Evolutionary conservation across 2,329 filamentous ascomycete genomes (phyloP).

Genomic region (Bretziella fagacearum): DNA sequence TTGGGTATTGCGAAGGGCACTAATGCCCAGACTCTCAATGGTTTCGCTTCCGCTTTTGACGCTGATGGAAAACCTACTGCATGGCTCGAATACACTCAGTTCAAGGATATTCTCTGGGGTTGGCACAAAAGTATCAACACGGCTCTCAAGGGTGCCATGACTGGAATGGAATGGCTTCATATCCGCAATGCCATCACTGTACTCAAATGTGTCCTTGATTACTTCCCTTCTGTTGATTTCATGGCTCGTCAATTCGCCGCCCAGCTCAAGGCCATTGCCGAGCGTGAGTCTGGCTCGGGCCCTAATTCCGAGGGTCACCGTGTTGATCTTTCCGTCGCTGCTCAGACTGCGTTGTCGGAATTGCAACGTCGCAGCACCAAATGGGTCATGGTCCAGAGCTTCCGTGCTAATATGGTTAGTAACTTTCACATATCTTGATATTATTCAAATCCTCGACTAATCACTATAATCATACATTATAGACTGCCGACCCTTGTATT

Average conservation of each 20-base stretch:
- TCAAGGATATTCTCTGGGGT: slow-evolving; percentile 67
- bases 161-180: slow-evolving; percentile 85
- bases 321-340: slow-evolving; percentile 59
- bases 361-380: slow-evolving; percentile 48
- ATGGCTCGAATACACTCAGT: slow-evolving; percentile 71
- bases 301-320: slow-evolving; percentile 33
- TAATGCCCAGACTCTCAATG: slow-evolving; percentile 43
- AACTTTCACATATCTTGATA: not conserved
- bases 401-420: slow-evolving; percentile 45
- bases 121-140: slow-evolving; percentile 76
- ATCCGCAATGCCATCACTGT: slow-evolving; percentile 90
- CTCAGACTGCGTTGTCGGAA: slow-evolving; percentile 53
- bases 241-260: slow-evolving; percentile 55
- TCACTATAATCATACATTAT: slow-evolving; percentile 7
- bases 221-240: slow-evolving; percentile 80
- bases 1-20: slow-evolving; percentile 27
- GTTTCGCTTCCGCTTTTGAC: slow-evolving; percentile 62
- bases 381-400: slow-evolving; percentile 62
- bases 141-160: slow-evolving; percentile 67
- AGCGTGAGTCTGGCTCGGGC: slow-evolving; percentile 38
- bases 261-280: slow-evolving; percentile 48
- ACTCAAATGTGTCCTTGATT: slow-evolving; percentile 60
- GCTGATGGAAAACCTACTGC: slow-evolving; percentile 40
- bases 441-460: slow-evolving; percentile 15
- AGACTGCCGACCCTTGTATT: not conserved